Conservation (phyloP, 805 yeast species). For the Candida orba region DNA sequence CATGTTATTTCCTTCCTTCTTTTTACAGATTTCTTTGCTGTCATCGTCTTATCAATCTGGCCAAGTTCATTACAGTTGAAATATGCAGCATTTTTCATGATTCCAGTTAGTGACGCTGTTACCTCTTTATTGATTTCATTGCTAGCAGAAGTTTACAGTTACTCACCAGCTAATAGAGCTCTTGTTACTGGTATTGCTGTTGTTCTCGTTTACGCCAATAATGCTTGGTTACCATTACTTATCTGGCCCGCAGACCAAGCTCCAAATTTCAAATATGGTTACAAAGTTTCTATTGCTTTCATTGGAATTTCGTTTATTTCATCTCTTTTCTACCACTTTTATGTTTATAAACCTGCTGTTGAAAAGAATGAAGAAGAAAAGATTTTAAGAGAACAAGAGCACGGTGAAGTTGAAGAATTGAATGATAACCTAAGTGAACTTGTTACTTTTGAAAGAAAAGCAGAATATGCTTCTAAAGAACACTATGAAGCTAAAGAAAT, state of each 20-base stretch:
- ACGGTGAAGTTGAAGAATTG: background rate
- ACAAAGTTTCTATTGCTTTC: conserved; percentile 6
- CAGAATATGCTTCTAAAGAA: conserved; percentile 1
- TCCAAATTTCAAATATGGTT: conserved; percentile 36
- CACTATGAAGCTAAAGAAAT: background rate
- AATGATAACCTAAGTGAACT: conserved; percentile 1
- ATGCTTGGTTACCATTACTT: conserved; percentile 35
- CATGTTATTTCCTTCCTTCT: conserved; percentile 3
- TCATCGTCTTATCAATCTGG: conserved; percentile 10
- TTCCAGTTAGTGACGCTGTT: conserved; percentile 9
- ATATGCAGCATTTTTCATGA: conserved; percentile 12
- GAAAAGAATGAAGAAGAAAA: background rate
- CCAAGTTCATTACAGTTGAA: conserved; percentile 5
- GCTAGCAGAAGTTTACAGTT: conserved; percentile 14
- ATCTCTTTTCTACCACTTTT: background rate
- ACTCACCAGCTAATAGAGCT: conserved; percentile 33
- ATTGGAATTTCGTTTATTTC: background rate
- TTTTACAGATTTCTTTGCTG: conserved; percentile 5
- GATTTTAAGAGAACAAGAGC: background rate
- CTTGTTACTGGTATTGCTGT: conserved; percentile 35
- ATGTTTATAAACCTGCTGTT: background rate
- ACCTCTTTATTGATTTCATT: conserved; percentile 10
- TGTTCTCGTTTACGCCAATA: conserved; percentile 35
- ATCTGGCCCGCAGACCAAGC: conserved; percentile 40
- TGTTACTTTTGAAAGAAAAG: background rate